phyloP scores from a whole-genome alignment of 495 filamentous ascomycete species.

The Choiromyces venosus region DNA sequence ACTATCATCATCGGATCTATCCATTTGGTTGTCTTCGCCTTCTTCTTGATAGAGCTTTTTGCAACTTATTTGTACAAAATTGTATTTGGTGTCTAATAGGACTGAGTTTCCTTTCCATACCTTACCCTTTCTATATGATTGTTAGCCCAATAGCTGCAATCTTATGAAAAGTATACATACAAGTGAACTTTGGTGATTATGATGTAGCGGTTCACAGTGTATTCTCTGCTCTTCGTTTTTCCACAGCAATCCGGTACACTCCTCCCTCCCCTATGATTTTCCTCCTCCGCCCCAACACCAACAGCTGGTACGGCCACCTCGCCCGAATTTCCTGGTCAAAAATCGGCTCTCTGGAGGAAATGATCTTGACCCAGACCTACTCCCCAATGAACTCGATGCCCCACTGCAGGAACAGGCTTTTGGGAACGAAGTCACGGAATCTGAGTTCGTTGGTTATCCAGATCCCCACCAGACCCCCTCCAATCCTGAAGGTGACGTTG shows the following conservation, averaged over 20 bases:
- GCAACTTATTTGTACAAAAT: conserved; percentile 66
- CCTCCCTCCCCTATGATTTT: conserved; percentile 13
- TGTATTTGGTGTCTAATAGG: conserved; percentile 69
- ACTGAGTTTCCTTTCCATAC: conserved; percentile 63
- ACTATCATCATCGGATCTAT: too few relatives aligned
- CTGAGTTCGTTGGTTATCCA: too few relatives aligned
- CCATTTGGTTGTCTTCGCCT: too few relatives aligned
- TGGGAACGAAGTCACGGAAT: conserved; percentile 55
- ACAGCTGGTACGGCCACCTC: conserved; percentile 80
- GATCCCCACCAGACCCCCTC: too few relatives aligned
- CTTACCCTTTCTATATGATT: conserved; percentile 63
- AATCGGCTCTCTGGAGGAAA: conserved; percentile 62
- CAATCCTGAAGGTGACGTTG: conserved; percentile 32
- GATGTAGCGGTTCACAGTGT: too few relatives aligned
- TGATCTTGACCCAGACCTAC: conserved; percentile 91
- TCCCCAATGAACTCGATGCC: conserved; percentile 63
- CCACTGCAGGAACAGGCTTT: conserved; percentile 57
- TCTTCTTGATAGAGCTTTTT: conserved; percentile 55
- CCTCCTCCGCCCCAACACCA: conserved; percentile 58
- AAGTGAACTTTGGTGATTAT: too few relatives aligned
- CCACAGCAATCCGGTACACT: too few relatives aligned
- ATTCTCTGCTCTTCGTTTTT: too few relatives aligned
- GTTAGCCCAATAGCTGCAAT: too few relatives aligned
- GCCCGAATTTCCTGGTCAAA: conserved; percentile 58
- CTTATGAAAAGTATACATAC: too few relatives aligned